These are phyloP conservation scores for Mangifera indica DNA, from an alignment of 345 rosid species.

Conservation along the genomic window DNA sequence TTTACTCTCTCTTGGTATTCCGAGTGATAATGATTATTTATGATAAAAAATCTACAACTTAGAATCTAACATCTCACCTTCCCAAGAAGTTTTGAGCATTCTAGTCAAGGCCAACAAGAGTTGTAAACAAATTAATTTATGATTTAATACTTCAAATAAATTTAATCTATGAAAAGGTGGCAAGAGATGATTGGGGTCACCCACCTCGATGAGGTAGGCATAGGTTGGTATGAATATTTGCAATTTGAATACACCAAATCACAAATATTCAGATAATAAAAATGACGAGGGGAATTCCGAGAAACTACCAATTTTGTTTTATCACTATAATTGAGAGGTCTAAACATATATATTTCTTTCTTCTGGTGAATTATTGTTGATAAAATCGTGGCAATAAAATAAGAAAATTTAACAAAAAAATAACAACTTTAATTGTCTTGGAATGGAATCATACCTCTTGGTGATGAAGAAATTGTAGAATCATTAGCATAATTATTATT, in stretches of 20 bases:
- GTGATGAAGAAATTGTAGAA: conserved; percentile 42
- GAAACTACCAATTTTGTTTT: neutral
- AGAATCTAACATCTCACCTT: neutral
- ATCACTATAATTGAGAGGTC: neutral
- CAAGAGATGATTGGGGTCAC: neutral
- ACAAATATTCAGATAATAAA: too few species aligned
- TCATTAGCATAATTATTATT: conserved; percentile 34
- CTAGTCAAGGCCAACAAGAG: neutral
- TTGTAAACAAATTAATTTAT: neutral
- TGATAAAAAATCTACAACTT: neutral
- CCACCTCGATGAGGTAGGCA: conserved; percentile 2
- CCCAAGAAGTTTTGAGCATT: neutral
- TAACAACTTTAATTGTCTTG: neutral
- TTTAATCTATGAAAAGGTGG: neutral
- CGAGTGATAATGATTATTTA: neutral
- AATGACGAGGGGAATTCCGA: neutral
- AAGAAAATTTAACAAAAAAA: neutral
- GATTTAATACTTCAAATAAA: neutral
- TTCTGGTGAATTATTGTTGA: neutral
- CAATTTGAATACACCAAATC: too few species aligned
- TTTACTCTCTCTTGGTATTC: neutral
- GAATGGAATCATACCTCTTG: conserved; percentile 50
- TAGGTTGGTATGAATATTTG: conserved; percentile 9
- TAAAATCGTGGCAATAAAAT: neutral
- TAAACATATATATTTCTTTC: neutral